phyloP scores from a whole-genome alignment of 768 basidiomycete species.

The Clitopilus passeckerianus region DNA sequence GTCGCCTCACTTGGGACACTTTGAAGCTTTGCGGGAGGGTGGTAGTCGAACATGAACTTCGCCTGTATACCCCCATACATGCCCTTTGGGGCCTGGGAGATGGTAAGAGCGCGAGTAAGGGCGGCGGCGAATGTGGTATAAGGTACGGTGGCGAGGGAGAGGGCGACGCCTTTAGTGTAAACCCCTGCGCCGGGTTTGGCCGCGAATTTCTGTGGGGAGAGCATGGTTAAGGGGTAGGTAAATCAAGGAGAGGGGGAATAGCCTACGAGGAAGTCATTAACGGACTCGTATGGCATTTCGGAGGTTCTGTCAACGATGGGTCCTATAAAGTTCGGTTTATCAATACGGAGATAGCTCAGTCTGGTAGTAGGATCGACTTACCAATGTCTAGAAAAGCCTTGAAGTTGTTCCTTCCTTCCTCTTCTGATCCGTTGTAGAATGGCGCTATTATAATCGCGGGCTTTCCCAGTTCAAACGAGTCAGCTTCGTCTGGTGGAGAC shows the following conservation, averaged over 20 bases:
- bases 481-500: too few relatives aligned
- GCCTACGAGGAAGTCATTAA: slow-evolving; percentile 38
- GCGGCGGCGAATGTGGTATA: slow-evolving; percentile 18
- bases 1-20: slow-evolving; percentile 26
- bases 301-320: slow-evolving; percentile 25
- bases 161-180: slow-evolving; percentile 40
- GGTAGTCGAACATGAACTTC: slow-evolving; percentile 36
- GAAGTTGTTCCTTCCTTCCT: slow-evolving; percentile 39
- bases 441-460: slow-evolving; percentile 27
- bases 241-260: neutral
- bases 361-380: slow-evolving; percentile 13
- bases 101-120: slow-evolving; percentile 17
- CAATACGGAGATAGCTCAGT: slow-evolving; percentile 17
- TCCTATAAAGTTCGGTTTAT: slow-evolving; percentile 22
- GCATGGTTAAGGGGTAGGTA: neutral
- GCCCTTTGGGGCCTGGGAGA: slow-evolving; percentile 23
- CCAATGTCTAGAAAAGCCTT: slow-evolving; percentile 42
- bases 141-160: slow-evolving; percentile 19
- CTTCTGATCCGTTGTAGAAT: slow-evolving; percentile 49
- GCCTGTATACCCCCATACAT: slow-evolving; percentile 22
- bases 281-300: slow-evolving; percentile 42
- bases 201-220: slow-evolving; percentile 27
- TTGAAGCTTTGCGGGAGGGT: slow-evolving; percentile 31
- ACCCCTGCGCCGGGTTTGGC: slow-evolving; percentile 30
- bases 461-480: slow-evolving; percentile 16